These are phyloP conservation scores for Chaetomiaceae sp. DNA, from an alignment of 2,329 filamentous ascomycete species.

Conservation along the genomic window DNA sequence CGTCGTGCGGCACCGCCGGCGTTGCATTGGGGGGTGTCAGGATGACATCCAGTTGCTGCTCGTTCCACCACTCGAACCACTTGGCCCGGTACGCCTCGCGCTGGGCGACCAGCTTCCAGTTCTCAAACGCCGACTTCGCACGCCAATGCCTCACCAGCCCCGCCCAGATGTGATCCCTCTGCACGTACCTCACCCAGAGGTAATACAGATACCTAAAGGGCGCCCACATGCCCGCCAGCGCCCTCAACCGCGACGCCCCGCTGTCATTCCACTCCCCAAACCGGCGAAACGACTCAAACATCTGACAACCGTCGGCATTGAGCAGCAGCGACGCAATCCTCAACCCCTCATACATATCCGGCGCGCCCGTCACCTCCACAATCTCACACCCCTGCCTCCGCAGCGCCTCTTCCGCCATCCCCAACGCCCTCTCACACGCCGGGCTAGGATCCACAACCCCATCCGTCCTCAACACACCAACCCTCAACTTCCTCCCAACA, in stretches of 20 bases:
- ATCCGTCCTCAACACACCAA: conserved; percentile 76
- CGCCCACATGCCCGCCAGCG: conserved; percentile 67
- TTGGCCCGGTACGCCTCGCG: conserved; percentile 71
- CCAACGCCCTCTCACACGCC: conserved; percentile 72
- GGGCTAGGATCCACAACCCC: conserved; percentile 82
- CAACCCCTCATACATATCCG: conserved; percentile 69
- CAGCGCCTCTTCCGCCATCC: conserved; percentile 65
- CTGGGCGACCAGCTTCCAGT: conserved; percentile 74
- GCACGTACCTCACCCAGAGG: conserved; percentile 81
- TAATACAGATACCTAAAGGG: conserved; percentile 82
- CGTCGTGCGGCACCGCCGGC: conserved; percentile 79
- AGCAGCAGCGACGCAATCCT: conserved; percentile 74
- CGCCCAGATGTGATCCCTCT: conserved; percentile 71
- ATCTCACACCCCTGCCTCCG: conserved; percentile 70
- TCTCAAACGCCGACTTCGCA: conserved; percentile 67
- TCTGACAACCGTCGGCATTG: conserved; percentile 77
- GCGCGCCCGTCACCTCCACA: conserved; percentile 52
- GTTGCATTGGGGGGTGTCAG: conserved; percentile 85
- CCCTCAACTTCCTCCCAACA: conserved; percentile 57
- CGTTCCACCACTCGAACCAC: conserved; percentile 85
- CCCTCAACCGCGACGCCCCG: conserved; percentile 70
- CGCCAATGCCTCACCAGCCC: conserved; percentile 69
- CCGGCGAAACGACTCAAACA: conserved; percentile 71
- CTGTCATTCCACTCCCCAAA: conserved; percentile 74
- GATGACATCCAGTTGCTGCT: conserved; percentile 68